A percentile compares a stretch with the other conserved stretches of the same genome.
Conservation (phyloP, 2,329 filamentous ascomycete genomes). For the Fusarium gaditjirri region DNA sequence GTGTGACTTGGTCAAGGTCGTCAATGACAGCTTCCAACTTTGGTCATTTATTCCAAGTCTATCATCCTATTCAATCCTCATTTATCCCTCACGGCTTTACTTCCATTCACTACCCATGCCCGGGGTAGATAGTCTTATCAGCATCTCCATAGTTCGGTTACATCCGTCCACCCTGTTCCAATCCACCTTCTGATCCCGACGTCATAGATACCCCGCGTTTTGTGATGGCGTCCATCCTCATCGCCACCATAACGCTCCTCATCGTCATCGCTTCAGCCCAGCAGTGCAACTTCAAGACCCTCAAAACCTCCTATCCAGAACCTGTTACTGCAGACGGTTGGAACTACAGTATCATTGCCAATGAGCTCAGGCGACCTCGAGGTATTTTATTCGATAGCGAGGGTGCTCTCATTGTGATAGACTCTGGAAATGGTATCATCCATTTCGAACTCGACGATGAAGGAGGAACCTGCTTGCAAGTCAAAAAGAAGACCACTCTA, state of each 20-base stretch:
- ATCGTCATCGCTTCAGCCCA: constrained; percentile 14
- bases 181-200: neutral
- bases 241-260: constrained; percentile 20
- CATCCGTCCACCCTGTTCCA: neutral
- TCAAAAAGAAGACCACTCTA: constrained; percentile 51
- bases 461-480: constrained; percentile 54
- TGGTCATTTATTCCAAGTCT: neutral
- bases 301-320: constrained; percentile 50
- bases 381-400: constrained; percentile 58
- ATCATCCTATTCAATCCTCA: neutral
- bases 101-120: neutral
- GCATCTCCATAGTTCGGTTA: too few relatives aligned
- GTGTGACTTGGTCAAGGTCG: neutral
- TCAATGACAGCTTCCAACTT: neutral
- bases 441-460: constrained; percentile 55
- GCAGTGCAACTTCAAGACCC: constrained; percentile 39
- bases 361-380: constrained; percentile 56
- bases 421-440: constrained; percentile 56
- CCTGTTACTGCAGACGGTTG: constrained; percentile 56
- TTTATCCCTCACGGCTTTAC: neutral
- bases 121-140: neutral
- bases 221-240: constrained; percentile 25
- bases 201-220: constrained; percentile 20
- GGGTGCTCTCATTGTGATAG: constrained; percentile 59
- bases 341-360: constrained; percentile 57